Percentiles rank a stretch among this genome's conserved stretches.
Evolutionary conservation across 2,329 filamentous ascomycete genomes (phyloP).

Genomic region (Calonectria hawksworthii): DNA sequence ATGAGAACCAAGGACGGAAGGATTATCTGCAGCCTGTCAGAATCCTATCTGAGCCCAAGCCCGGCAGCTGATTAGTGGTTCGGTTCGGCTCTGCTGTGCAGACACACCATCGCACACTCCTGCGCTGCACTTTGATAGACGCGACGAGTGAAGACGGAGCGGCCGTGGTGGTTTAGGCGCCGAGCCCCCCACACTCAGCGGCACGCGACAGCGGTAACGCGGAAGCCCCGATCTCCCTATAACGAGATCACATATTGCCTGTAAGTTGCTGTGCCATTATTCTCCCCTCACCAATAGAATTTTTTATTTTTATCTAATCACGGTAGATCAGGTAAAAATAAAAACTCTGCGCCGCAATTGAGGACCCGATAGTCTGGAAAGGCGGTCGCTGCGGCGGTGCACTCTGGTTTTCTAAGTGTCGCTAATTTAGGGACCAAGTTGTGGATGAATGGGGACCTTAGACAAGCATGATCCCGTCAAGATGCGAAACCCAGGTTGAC

Average conservation of each 20-base stretch:
- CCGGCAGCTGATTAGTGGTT: background rate
- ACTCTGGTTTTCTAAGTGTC: background rate
- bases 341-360: background rate
- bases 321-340: background rate
- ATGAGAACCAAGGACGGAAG: background rate
- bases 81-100: background rate
- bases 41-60: background rate
- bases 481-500: background rate
- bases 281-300: background rate
- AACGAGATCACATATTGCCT: background rate
- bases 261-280: background rate
- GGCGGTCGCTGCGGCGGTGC: background rate
- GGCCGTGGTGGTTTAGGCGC: conserved; percentile 1
- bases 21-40: background rate
- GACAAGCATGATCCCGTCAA: conserved; percentile 1
- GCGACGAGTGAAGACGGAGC: background rate
- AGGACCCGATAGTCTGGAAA: background rate
- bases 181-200: background rate
- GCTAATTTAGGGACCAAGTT: background rate
- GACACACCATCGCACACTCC: background rate
- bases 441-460: background rate
- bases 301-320: background rate
- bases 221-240: background rate
- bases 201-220: background rate
- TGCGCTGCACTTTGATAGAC: conserved; percentile 12